These are phyloP conservation scores for Brassica balearica DNA, from an alignment of 441 rosid species.

Conservation along the genomic window DNA sequence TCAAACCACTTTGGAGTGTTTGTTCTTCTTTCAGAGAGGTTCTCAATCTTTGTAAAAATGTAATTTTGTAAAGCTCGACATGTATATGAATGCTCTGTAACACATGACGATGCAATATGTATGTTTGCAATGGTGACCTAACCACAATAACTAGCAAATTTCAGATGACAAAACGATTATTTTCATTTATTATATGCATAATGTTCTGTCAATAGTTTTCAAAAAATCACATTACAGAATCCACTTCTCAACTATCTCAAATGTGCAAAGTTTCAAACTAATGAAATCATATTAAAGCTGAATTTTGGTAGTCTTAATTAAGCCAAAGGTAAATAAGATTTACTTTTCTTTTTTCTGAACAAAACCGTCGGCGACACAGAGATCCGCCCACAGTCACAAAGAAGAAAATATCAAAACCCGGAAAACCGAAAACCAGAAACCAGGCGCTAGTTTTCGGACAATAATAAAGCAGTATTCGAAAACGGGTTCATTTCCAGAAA, in stretches of 20 bases:
- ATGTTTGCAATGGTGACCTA: not conserved
- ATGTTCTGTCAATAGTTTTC: not conserved
- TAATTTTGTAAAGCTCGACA: not conserved
- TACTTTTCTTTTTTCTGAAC: not conserved
- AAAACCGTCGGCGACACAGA: slow-evolving; percentile 39
- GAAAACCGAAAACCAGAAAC: slow-evolving; percentile 38
- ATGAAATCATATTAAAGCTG: not conserved
- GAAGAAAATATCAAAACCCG: slow-evolving; percentile 16
- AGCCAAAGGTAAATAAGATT: slow-evolving; percentile 19
- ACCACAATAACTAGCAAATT: not conserved
- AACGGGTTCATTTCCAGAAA: slow-evolving; percentile 35
- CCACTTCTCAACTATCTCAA: not conserved
- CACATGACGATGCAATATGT: not conserved
- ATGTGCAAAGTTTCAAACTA: not conserved
- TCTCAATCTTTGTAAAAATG: slow-evolving; percentile 1
- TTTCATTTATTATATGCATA: not conserved
- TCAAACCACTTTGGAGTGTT: slow-evolving; percentile 12
- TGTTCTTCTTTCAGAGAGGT: not conserved
- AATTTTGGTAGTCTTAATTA: not conserved
- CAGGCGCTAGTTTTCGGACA: slow-evolving; percentile 30
- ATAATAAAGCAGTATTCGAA: not conserved
- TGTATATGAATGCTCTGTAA: not conserved
- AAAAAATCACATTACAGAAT: not conserved
- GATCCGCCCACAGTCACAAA: slow-evolving; percentile 41
- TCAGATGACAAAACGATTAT: not conserved